phyloP scores from a whole-genome alignment of 805 yeast species.

The Starmerella tilneyi region DNA sequence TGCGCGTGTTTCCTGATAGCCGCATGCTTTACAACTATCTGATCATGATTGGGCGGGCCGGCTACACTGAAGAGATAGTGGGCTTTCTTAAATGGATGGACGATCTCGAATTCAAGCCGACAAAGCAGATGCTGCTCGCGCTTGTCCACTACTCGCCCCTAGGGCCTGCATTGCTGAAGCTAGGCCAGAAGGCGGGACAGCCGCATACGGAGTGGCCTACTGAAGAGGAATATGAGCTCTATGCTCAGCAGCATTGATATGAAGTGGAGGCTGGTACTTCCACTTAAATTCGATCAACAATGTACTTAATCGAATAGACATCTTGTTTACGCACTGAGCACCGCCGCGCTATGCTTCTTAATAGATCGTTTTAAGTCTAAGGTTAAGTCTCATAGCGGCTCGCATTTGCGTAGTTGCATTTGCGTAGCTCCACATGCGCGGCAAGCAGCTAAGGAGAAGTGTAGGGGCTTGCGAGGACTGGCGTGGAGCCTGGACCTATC shows the following conservation, averaged over 20 bases:
- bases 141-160: slow-evolving; percentile 32
- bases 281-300: too few relatives aligned
- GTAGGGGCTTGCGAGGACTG: too few relatives aligned
- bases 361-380: too few relatives aligned
- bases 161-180: slow-evolving; percentile 25
- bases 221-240: slow-evolving; percentile 24
- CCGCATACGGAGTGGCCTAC: slow-evolving; percentile 27
- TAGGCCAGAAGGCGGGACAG: slow-evolving; percentile 25
- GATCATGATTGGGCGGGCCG: slow-evolving; percentile 39
- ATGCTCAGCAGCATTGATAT: slow-evolving; percentile 7
- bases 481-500: background rate
- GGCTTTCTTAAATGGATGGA: slow-evolving; percentile 49
- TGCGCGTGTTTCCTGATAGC: slow-evolving; percentile 38
- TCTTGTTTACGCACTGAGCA: too few relatives aligned
- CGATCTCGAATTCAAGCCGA: slow-evolving; percentile 37
- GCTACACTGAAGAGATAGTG: slow-evolving; percentile 41
- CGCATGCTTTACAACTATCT: slow-evolving; percentile 47
- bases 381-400: too few relatives aligned
- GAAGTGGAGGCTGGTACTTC: too few relatives aligned
- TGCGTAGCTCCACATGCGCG: too few relatives aligned
- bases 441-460: too few relatives aligned
- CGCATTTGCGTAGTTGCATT: too few relatives aligned
- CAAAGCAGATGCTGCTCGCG: slow-evolving; percentile 34
- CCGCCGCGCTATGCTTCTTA: too few relatives aligned
- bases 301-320: too few relatives aligned